Base-by-base conservation (phyloP, 148 eudicot species). In the Suaeda aralocaspica region DNA sequence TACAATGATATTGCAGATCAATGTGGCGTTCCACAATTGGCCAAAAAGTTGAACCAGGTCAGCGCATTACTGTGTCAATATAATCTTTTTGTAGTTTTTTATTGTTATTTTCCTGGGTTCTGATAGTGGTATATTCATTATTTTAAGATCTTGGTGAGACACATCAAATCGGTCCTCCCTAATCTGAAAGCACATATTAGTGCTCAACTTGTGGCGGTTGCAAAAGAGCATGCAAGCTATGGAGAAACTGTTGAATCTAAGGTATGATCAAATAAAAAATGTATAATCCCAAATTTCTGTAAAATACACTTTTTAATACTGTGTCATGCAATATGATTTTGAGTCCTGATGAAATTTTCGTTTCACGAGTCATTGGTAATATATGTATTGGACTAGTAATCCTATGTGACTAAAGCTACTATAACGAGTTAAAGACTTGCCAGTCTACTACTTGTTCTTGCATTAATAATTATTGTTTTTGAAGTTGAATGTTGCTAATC, bases 41-140 rank as follows among this genome's bases (percentile, higher is more conserved):
- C 97, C 67, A 91, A 91, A 81, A 95, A 95, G 73, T 81, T 95
- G 83, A 95, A 95, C 70, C 97, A 89, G 99, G 99, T 91, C 77
- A 48, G 26, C 15, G 50, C 21, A 18, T 13, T 33, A 53, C 62
- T 22, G 3, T 41, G 31, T 9, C 34, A 48, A 33, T 65, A 31
- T 29, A 12, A 55, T 14, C 21, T 45, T 44, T 10, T 41, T 26
- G 15, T 13, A 60, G 6, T 1, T 42, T 26, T 45, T n/a, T 60
- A 36, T 33, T 29, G 21, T 3, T 36, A 3, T 8, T 36, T 36
- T 49, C 51, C 10, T 33, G 44, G 25, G 16, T 6, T 59, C 74
- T 63, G 28, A n/a, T 50, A 52, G 34, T 61, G 59, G 26, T 65
- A n/a, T 30, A 62, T 42, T 71, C 68, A 42, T 62, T n/a, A 22